Percentiles rank a stretch among this genome's conserved stretches.
Evolutionary conservation across 2,329 filamentous ascomycete genomes (phyloP).

Genomic region (Pseudocercospora eumusae): DNA sequence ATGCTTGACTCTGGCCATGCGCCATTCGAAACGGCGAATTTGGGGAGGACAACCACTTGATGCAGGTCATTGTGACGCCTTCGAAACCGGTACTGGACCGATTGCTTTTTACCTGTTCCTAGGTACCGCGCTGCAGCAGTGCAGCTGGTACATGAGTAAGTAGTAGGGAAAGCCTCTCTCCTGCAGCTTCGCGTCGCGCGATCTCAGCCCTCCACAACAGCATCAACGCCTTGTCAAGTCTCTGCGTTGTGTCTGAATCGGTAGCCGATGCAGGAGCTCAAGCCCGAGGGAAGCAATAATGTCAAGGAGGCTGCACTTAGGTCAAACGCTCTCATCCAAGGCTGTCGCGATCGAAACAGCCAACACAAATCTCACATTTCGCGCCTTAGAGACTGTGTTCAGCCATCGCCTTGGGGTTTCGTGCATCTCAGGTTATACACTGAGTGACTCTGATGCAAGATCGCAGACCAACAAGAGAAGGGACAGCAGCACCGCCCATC

Average conservation of each 20-base stretch:
- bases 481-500: background rate
- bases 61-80: conserved; percentile 12
- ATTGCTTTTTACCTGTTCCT: conserved; percentile 9
- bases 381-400: background rate
- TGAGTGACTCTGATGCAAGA: background rate
- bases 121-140: background rate
- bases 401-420: background rate
- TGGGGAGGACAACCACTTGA: background rate
- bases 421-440: background rate
- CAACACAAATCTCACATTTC: background rate
- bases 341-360: background rate
- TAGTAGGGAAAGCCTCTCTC: background rate
- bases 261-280: background rate
- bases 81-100: conserved; percentile 1
- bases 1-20: background rate
- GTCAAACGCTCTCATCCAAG: background rate
- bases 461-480: background rate
- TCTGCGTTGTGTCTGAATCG: background rate
- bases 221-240: background rate
- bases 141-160: background rate
- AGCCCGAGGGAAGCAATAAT: background rate
- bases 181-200: background rate
- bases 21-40: background rate
- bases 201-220: background rate
- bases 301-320: background rate